phyloP scores from a whole-genome alignment of 2,329 filamentous ascomycete genomes.

The Penicillium sp. region DNA sequence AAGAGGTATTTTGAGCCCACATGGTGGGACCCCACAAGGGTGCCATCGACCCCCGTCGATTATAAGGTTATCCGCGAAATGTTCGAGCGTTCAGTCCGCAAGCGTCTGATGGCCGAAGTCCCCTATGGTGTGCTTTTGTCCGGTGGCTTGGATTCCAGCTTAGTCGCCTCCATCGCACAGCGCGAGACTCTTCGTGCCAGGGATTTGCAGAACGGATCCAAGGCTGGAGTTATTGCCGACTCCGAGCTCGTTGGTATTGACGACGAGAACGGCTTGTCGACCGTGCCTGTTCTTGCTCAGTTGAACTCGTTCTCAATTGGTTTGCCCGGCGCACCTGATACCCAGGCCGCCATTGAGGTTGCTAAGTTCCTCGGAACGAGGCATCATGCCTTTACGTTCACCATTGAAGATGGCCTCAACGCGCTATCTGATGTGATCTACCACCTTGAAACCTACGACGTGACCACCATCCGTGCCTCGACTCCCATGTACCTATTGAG shows the following conservation, averaged over 20 bases:
- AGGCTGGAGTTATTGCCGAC: conserved; percentile 41
- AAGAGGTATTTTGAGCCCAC: conserved; percentile 87
- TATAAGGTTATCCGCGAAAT: conserved; percentile 75
- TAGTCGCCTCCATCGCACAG: conserved; percentile 93
- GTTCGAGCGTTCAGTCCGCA: conserved; percentile 87
- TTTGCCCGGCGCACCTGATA: conserved; percentile 87
- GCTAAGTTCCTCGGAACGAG: conserved; percentile 96
- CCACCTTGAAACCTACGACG: conserved; percentile 96
- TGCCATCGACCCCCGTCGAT: conserved; percentile 77
- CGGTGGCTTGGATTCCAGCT: conserved; percentile 89
- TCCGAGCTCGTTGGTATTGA: conserved; percentile 84
- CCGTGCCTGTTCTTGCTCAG: conserved; percentile 85
- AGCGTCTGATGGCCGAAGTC: conserved; percentile 97
- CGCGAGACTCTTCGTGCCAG: conserved; percentile 80
- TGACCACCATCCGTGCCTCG: conserved; percentile 95
- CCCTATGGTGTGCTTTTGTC: conserved; percentile 95
- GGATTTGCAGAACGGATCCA: conserved; percentile 49
- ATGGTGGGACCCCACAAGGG: conserved; percentile 81
- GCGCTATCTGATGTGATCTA: conserved; percentile 96
- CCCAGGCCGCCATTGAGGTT: conserved; percentile 84
- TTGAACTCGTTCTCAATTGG: conserved; percentile 99
- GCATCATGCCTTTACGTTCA: conserved; percentile 98
- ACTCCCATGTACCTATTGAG: conserved; percentile 98
- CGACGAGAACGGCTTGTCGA: conserved; percentile 82
- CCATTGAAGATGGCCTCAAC: conserved; percentile 93